Evolutionary conservation across 495 filamentous ascomycete species (phyloP).

Genomic region (Elasticomyces elasticus): DNA sequence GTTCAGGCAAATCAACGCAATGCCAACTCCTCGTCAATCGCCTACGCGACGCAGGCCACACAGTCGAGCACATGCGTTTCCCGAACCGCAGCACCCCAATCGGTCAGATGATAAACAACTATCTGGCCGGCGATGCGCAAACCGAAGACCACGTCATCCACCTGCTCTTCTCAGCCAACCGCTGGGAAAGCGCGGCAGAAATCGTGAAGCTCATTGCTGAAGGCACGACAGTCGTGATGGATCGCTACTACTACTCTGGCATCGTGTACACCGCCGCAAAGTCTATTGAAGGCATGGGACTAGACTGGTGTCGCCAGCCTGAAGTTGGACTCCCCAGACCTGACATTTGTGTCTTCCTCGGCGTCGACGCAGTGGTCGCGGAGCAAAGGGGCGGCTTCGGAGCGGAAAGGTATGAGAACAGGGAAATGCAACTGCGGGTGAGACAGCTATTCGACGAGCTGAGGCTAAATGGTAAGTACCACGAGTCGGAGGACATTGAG

Average conservation of each 20-base stretch:
- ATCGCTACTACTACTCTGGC: conserved; percentile 90
- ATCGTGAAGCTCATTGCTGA: conserved; percentile 34
- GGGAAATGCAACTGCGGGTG: conserved; percentile 71
- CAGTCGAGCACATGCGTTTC: conserved; percentile 71
- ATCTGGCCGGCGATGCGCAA: conserved; percentile 63
- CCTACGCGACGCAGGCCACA: conserved; percentile 50
- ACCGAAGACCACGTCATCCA: conserved; percentile 90
- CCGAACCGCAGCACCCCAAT: conserved; percentile 86
- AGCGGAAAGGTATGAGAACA: conserved; percentile 77
- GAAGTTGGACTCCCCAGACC: conserved; percentile 82
- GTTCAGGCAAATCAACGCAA: conserved; percentile 93
- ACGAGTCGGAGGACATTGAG: conserved; percentile 29
- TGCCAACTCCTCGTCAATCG: conserved; percentile 59
- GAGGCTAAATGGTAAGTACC: conserved; percentile 14
- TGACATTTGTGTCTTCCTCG: conserved; percentile 79
- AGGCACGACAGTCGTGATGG: conserved; percentile 70
- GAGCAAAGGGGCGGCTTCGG: conserved; percentile 74
- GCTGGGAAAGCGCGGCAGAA: conserved; percentile 73
- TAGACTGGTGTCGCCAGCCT: conserved; percentile 70
- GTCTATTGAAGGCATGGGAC: conserved; percentile 52
- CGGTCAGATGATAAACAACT: conserved; percentile 79
- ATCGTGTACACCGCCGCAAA: conserved; percentile 96
- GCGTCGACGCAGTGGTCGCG: conserved; percentile 62
- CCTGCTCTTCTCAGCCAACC: conserved; percentile 88
- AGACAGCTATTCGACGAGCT: conserved; percentile 52